These are phyloP conservation scores for Lipomyces kockii DNA, from an alignment of 805 yeast species.

Conservation along the genomic window DNA sequence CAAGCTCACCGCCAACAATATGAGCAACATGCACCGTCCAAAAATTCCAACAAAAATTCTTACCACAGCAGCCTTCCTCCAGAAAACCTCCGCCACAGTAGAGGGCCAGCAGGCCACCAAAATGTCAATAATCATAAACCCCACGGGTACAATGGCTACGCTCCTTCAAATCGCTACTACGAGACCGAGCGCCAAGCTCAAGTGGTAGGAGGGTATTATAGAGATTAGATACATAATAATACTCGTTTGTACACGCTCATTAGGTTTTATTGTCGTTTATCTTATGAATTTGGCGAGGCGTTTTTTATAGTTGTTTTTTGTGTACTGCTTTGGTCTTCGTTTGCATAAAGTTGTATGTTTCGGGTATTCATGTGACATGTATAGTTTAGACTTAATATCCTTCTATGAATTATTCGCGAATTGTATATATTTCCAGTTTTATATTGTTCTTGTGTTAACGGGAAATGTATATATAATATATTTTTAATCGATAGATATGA, in stretches of 20 bases:
- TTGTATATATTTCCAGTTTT: not conserved
- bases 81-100: not conserved
- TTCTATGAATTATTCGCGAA: not conserved
- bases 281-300: not conserved
- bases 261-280: not conserved
- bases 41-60: not conserved
- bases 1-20: constrained; percentile 12
- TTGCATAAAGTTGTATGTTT: not conserved
- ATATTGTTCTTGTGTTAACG: not conserved
- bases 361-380: not conserved
- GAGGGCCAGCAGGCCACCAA: not conserved
- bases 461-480: not conserved
- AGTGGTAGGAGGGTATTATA: constrained; percentile 5
- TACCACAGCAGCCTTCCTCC: not conserved
- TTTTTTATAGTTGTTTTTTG: not conserved
- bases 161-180: not conserved
- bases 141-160: not conserved
- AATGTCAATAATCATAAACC: not conserved
- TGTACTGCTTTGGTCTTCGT: not conserved
- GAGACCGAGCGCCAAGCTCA: constrained; percentile 2
- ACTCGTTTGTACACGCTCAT: not conserved
- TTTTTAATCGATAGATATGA: not conserved
- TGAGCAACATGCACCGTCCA: not conserved
- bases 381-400: not conserved
- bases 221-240: not conserved